Base-by-base conservation (phyloP, 2,329 filamentous ascomycete genomes). In the Epichloe typhina region DNA sequence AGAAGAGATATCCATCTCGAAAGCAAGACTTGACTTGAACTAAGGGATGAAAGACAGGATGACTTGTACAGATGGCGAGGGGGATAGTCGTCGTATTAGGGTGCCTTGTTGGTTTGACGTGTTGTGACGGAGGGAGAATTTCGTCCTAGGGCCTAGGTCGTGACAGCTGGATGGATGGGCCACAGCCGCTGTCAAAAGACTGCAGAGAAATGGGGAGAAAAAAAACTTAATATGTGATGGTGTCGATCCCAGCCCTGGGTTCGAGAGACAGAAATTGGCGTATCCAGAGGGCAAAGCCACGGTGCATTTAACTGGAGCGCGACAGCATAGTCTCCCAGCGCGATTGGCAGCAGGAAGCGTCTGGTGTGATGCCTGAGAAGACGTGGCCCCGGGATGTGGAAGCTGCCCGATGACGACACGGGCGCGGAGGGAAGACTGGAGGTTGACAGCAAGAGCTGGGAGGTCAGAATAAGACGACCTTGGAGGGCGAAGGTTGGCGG, bases 271-370 rank as follows among this genome's bases (percentile, higher is more conserved):
- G 7, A 36, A n/a, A 5, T 33, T 35, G 47, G 39, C 39, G 12
- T 26, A 6, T 33, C 9, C 11, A 23, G 26, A 37, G 19, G 36
- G 15, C 26, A 15, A 41, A 33, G 42, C 23, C 40, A 37, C 46
- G 40, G 17, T 21, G 49, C 26, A 33, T 37, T 19, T 41, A 52
- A 36, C 11, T 26, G 36, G 12, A 41, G 46, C 50, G 40, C 26
- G 36, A 49, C 19, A 49, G 41, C 50, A 52, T 49, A 44, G 31
- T 49, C 31, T 36, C 37, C 46, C 19, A 23, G 41, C 13, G 50
- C 42, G 46, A 49, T 41, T 26, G 35, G 26, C 15, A 31, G 40
- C 8, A 36, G 36, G 26, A 49, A 23, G 19, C 5, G 35, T 15
- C 42, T 33, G 42, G 36, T 47, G 36, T 3, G 23, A 42, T 42